Conservation (phyloP, 371 early-diverging fungal species). For the Actinomucor elegans region DNA sequence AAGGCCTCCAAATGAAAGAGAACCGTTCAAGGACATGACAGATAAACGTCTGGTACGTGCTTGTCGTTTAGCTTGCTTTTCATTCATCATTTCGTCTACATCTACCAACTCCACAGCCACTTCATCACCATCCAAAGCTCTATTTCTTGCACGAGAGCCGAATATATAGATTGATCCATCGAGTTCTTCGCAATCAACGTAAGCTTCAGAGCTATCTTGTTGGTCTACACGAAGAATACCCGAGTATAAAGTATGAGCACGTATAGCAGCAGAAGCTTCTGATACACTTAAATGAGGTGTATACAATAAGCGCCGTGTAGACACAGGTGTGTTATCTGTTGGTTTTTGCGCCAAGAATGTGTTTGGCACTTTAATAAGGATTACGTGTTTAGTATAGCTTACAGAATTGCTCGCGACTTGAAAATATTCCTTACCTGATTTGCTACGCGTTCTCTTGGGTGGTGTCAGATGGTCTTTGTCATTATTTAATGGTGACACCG, state of each 20-base stretch:
- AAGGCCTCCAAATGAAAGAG: conserved; percentile 2
- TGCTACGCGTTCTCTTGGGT: conserved; percentile 14
- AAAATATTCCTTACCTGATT: conserved; percentile 32
- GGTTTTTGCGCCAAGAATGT: neutral
- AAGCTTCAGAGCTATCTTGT: conserved; percentile 58
- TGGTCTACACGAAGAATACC: conserved; percentile 32
- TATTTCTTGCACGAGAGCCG: conserved; percentile 67
- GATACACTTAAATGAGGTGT: conserved; percentile 24
- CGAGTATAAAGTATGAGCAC: conserved; percentile 23
- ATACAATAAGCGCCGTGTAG: conserved; percentile 21
- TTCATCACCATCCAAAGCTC: conserved; percentile 73
- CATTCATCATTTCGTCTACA: conserved; percentile 48
- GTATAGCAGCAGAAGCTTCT: conserved; percentile 25
- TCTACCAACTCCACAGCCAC: conserved; percentile 66
- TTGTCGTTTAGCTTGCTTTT: conserved; percentile 28
- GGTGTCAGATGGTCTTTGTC: neutral
- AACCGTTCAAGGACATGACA: neutral
- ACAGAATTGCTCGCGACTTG: too few relatives aligned
- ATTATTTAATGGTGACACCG: conserved; percentile 1
- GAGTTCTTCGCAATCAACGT: conserved; percentile 56
- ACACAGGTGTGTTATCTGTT: neutral
- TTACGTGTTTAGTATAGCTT: neutral
- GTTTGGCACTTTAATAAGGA: conserved; percentile 7
- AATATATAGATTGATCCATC: conserved; percentile 55
- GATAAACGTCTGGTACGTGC: conserved; percentile 25